phyloP scores from a whole-genome alignment of 495 filamentous ascomycete species.

The Aspergillus wentii region DNA sequence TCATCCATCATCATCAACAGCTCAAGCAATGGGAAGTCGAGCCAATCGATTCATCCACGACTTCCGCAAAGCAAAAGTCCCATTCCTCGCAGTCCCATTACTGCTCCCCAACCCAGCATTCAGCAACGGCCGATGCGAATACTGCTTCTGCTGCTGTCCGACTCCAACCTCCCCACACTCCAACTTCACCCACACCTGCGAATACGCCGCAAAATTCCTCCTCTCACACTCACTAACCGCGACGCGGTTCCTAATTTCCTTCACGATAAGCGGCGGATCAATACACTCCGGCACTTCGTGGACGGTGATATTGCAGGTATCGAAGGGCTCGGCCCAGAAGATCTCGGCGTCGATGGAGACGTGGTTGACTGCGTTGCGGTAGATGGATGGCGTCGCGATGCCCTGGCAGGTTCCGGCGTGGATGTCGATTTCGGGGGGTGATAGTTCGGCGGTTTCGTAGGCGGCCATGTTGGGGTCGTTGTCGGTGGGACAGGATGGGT shows the following conservation, averaged over 20 bases:
- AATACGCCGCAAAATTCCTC: conserved; percentile 22
- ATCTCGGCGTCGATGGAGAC: conserved; percentile 31
- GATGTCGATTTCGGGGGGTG: conserved; percentile 20
- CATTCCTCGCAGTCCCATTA: no score
- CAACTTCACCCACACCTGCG: conserved; percentile 30
- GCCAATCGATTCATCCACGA: no score
- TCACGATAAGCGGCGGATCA: conserved; percentile 24
- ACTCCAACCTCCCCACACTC: conserved; percentile 17
- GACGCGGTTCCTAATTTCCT: conserved; percentile 16
- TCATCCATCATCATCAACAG: no score
- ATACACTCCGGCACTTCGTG: conserved; percentile 34
- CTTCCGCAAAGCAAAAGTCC: no score
- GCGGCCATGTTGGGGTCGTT: conserved; percentile 17
- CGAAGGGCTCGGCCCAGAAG: conserved; percentile 10
- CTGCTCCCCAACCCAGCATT: no score
- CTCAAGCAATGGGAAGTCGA: no score
- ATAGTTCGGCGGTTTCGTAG: conserved; percentile 25
- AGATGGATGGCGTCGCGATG: conserved; percentile 25
- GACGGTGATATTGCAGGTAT: conserved; percentile 30
- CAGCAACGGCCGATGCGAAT: background rate
- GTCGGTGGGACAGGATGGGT: conserved; percentile 27
- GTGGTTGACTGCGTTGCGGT: conserved; percentile 20
- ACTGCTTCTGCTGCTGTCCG: background rate
- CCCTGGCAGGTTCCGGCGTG: conserved; percentile 21
- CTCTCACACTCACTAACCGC: conserved; percentile 22